Evolutionary conservation across 2,329 filamentous ascomycete species (phyloP).

Genomic region (Botryotinia convoluta): DNA sequence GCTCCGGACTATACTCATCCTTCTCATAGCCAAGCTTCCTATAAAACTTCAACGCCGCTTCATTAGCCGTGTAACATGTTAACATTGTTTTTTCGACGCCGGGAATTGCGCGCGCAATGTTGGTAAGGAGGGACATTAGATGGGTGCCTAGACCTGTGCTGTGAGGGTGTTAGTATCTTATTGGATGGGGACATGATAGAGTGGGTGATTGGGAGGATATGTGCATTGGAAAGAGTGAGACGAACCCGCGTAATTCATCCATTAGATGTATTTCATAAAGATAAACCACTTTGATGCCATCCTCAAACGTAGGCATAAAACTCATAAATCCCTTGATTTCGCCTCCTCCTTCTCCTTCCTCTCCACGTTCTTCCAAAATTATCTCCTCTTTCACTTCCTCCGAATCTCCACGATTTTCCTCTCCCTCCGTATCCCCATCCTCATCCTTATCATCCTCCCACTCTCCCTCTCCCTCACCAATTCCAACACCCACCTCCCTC

Average conservation of each 20-base stretch:
- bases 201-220: no score
- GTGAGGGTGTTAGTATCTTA: conserved; percentile 12
- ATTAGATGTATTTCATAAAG: conserved; percentile 76
- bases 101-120: conserved; percentile 52
- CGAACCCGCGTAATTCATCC: conserved; percentile 53
- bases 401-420: background rate
- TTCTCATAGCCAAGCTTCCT: conserved; percentile 54
- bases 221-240: conserved; percentile 17
- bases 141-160: conserved; percentile 62
- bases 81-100: conserved; percentile 67
- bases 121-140: conserved; percentile 56
- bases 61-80: conserved; percentile 66
- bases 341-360: conserved; percentile 23
- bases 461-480: conserved; percentile 58
- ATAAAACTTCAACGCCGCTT: conserved; percentile 59
- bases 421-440: conserved; percentile 45
- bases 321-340: conserved; percentile 57
- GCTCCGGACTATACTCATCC: conserved; percentile 55
- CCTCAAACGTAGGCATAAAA: conserved; percentile 71
- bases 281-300: conserved; percentile 65
- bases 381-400: background rate
- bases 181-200: background rate
- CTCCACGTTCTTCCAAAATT: background rate
- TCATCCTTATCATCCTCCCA: conserved; percentile 58
- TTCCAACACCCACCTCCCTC: conserved; percentile 46